These are phyloP conservation scores for Colletotrichum limetticola DNA, from an alignment of 2,329 filamentous ascomycete genomes.

Conservation along the genomic window DNA sequence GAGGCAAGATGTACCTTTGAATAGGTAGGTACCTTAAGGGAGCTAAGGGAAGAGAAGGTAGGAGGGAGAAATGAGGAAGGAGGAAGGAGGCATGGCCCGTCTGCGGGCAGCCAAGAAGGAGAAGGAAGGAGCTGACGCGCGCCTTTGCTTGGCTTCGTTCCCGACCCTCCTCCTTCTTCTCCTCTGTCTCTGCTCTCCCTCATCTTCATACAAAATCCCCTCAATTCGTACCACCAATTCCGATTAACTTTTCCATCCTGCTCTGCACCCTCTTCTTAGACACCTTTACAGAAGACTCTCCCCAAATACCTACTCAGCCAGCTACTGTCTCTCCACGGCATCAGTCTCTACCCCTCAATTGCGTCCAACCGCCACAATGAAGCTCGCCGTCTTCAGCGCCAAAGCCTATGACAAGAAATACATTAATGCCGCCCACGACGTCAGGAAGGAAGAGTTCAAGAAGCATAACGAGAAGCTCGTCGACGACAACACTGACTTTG, in stretches of 20 bases:
- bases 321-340: neutral
- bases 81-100: neutral
- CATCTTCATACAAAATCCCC: neutral
- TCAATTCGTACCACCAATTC: neutral
- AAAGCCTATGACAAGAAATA: conserved; percentile 72
- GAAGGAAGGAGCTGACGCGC: neutral
- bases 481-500: conserved; percentile 48
- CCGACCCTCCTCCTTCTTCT: neutral
- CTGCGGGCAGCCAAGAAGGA: neutral
- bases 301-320: neutral
- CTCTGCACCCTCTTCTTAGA: too few relatives aligned
- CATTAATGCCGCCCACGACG: conserved; percentile 52
- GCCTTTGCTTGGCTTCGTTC: neutral
- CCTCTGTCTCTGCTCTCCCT: neutral
- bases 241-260: neutral
- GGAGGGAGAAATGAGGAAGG: neutral
- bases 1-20: neutral
- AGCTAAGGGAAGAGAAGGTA: neutral
- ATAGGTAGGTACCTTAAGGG: neutral
- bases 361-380: conserved; percentile 51
- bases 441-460: conserved; percentile 18
- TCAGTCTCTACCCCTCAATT: neutral
- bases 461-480: conserved; percentile 45
- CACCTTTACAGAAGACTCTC: too few relatives aligned
- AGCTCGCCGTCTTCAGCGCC: conserved; percentile 72